Evolutionary conservation across 495 filamentous ascomycete species (phyloP), one percentile per base, ranked within the genome.

Genomic region (Xylaria curta): DNA sequence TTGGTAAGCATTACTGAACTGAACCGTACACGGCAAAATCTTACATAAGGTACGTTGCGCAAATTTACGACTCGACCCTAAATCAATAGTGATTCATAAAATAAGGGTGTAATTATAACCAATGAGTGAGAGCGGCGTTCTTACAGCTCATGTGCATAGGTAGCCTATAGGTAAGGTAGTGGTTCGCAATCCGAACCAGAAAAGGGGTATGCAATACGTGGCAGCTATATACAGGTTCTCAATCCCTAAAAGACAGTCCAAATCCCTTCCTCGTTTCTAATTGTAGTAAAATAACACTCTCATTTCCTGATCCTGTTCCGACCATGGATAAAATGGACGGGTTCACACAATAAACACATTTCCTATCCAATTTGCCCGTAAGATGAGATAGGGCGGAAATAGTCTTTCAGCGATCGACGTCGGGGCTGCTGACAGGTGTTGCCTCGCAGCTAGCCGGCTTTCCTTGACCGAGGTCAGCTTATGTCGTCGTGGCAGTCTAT

Each of bases 151-250:
- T 26, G 49, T 26, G 21, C 7, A 53, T 53, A 53, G 49, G 21
- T 26, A 21, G 21, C 24, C 49, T 26, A 10, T 13, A 53, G 0
- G 10, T 26, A 33, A 26, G 24, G 40, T 49, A 36, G 28, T 51
- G 15, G 17, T 66, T 66, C 63, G 63, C 63, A 53, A 38, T 51
- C 63, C 63, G 63, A 66, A 66, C 17, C 46, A 31, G 46, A 36
- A 21, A 53, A 31, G 26, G 17, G 19, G 38, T 10, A 28, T 47
- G 13, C 42, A 47, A 44, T 63, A 21, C 21, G 7, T 21, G 13
- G 38, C 38, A 63, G 38, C 36, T 5, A 7, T 33, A 15, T 9
- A 46, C 42, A 17, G 10, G n/a, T 21, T 24, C 60, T 26, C 58
- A 26, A 28, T 44, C n/a, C 21, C 19, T 38, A 60, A 38, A 36